Conservation (phyloP, 495 filamentous ascomycete species). For the Neurospora cerealis region DNA sequence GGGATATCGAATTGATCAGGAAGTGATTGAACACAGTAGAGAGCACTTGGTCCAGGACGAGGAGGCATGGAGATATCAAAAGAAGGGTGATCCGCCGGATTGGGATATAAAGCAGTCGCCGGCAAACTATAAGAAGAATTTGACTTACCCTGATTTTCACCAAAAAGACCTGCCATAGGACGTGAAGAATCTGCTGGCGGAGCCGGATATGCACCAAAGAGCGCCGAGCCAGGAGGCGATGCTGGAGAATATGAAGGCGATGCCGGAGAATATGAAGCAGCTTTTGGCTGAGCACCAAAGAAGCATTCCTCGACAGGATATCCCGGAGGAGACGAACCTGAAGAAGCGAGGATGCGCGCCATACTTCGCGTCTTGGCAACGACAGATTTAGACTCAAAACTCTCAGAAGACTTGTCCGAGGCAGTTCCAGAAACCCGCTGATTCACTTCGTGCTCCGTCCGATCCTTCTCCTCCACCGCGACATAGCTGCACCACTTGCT, state of each 20-base stretch:
- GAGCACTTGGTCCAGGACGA: neutral
- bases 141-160: neutral
- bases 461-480: conserved; percentile 41
- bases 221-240: neutral
- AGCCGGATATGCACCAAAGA: neutral
- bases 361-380: neutral
- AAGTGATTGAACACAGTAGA: neutral
- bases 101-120: neutral
- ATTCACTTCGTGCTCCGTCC: neutral
- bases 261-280: neutral
- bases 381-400: too few species aligned
- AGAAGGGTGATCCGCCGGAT: neutral
- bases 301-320: neutral
- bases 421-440: neutral
- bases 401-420: too few species aligned
- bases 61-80: neutral
- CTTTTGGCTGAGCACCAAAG: neutral
- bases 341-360: neutral
- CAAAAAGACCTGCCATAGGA: neutral
- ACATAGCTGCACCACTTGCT: conserved; percentile 65
- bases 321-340: neutral
- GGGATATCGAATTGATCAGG: neutral
- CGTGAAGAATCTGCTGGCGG: neutral
- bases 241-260: neutral
- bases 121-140: neutral